These are phyloP conservation scores for Dendrocalamus sinicus DNA, from an alignment of 176 grass and related monocot species.

Conservation along the genomic window DNA sequence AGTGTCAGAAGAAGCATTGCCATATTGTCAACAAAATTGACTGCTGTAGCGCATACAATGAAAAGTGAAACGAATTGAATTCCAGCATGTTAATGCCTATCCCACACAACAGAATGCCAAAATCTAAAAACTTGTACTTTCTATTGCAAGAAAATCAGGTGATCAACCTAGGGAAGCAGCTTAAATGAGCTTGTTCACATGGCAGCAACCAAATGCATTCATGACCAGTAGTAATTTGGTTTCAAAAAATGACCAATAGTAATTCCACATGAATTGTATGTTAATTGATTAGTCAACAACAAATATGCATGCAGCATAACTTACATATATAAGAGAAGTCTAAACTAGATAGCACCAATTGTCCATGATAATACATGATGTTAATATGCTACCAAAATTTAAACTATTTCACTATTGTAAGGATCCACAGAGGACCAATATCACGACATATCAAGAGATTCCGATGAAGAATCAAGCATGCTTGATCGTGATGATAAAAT, in stretches of 20 bases:
- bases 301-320: background rate
- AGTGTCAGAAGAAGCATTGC: slow-evolving; percentile 21
- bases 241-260: background rate
- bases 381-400: slow-evolving; percentile 8
- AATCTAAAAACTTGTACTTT: background rate
- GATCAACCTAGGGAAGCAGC: background rate
- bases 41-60: background rate
- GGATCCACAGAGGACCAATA: background rate
- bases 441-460: background rate
- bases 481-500: background rate
- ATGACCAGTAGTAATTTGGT: background rate
- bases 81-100: background rate
- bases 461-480: background rate
- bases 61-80: background rate
- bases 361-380: background rate
- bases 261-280: background rate
- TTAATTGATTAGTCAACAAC: background rate
- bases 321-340: background rate
- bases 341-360: slow-evolving; percentile 9
- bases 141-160: slow-evolving; percentile 14
- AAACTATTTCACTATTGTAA: background rate
- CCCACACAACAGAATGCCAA: slow-evolving; percentile 18
- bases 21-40: background rate
- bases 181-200: slow-evolving; percentile 9
- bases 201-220: background rate